Evolutionary conservation across 2,329 filamentous ascomycete species (phyloP), one percentile per base, ranked within the genome.

Genomic region (Pseudocercospora fuligena): DNA sequence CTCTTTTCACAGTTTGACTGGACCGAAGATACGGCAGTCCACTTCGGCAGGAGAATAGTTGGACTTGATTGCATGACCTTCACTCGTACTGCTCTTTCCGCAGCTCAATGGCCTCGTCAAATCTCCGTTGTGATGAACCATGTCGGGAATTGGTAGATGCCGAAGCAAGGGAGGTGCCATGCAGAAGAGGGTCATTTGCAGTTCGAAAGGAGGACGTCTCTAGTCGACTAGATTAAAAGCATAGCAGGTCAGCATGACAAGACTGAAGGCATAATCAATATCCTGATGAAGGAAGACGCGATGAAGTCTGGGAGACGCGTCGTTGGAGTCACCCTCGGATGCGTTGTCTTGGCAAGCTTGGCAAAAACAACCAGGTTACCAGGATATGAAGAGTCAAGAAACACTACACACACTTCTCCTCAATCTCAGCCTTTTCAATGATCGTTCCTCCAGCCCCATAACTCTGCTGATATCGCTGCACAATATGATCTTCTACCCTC

Each of bases 401-500:
- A 31, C 29, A 31, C 31, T 33, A 14, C 31, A 33, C 6, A 31
- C 29, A 31, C 6, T 8, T 7, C 6, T 40, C 36, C 2, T n/a
- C 11, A 16, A 16, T 2, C 14, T 54, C 25, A 54, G 5, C 51
- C 51, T 31, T 54, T 54, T 31, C 51, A 31, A 54, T 54, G 25
- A 54, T 29, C 25, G 23, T 54, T 31, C 51, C 51, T 54, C 51
- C 51, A 12, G 49, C 49, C 7, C 47, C 47, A 25, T 51, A 51
- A 19, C 47, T 51, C 21, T 51, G 47, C 47, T 51, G 16, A 12
- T 51, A 51, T 5, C 47, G 16, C 47, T 51, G 47, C 4, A 51
- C 47, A n/a, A 51, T 51, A 51, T 51, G 47, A 51, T 51, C 47
- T 21, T 53, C 49, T 4, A 53, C 49, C 23, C 49, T 53, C 12